Evolutionary conservation across 306 rosid species (phyloP), one percentile per base, ranked within the genome.

Genomic region (Cyamopsis tetragonoloba): DNA sequence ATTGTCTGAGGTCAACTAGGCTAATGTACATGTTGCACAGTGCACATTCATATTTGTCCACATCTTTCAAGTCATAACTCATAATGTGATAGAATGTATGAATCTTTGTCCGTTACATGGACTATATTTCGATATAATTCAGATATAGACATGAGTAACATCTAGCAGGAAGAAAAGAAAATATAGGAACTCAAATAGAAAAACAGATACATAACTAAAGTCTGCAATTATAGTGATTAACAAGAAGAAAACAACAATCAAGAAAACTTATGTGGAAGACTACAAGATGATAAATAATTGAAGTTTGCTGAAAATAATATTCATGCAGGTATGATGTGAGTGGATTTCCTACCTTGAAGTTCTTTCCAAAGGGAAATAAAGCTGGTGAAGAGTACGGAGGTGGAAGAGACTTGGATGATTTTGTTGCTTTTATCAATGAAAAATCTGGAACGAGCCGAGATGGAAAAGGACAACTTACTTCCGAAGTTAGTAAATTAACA

Each of bases 331-430:
- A 79, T 51, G 97, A 85, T 41, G 83, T 95, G 44, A 85, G 89
- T 71, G 99, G 97, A 66, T 95, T 60, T 80, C 97, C 97, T 34
- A 85, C 96, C 13, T 78, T 95, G 82, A 95, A 88, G 82, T 95
- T 95, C 76, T 95, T 95, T 69, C 97, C 99, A 35, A 88, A 73
- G 86, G 34, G 60, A 61, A 90, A 95, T 64, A 90, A 90, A 86
- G 86, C 77, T 2, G 97, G 97, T 43, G 95, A 90, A 80, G 96
- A 88, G 34, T 95, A 90, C 22, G 92, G 79, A 23, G 97, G 88
- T 37, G 99, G 96, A 80, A 82, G 96, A 81, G 96, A 85, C 68
- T 75, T 95, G 9, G 92, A 85, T 28, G 97, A 86, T 75, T 86
- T 95, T 31, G 92, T 90, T 50, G 73, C 73, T 57, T 90, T 85